Percentiles rank a stretch among this genome's conserved stretches.
phyloP scores from a whole-genome alignment of 1,284 basidiomycete species.

The Trichosporon sp. region DNA sequence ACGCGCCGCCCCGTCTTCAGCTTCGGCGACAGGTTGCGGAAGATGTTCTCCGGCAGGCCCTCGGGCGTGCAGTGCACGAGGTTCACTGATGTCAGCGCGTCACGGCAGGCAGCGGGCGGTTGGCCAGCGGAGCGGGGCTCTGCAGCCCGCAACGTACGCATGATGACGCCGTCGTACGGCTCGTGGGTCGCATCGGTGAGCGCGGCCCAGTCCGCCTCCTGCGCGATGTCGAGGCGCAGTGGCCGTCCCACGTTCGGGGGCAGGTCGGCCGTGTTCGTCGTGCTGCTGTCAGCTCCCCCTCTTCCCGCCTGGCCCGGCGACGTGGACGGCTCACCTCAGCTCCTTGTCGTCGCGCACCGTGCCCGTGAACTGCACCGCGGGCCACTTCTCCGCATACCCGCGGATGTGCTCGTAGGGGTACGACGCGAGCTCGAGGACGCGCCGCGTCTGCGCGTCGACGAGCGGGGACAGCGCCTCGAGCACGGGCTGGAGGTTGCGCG shows the following conservation, averaged over 20 bases:
- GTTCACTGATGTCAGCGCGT: conserved; percentile 30
- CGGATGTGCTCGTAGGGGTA: conserved; percentile 34
- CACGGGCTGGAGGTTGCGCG: conserved; percentile 31
- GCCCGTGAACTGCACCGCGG: conserved; percentile 29
- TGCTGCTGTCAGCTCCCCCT: conserved; percentile 4
- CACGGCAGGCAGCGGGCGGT: neutral
- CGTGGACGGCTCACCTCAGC: conserved; percentile 19
- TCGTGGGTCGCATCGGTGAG: neutral
- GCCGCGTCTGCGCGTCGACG: conserved; percentile 11
- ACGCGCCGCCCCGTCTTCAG: conserved; percentile 9
- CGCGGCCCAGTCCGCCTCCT: conserved; percentile 21
- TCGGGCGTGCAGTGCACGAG: conserved; percentile 38
- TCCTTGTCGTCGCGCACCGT: conserved; percentile 27
- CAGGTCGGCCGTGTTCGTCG: neutral
- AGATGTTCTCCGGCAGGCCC: conserved; percentile 33
- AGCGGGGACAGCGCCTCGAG: conserved; percentile 25
- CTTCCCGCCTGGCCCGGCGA: neutral
- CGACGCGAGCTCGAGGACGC: conserved; percentile 35
- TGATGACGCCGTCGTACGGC: conserved; percentile 24
- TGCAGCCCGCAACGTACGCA: conserved; percentile 22
- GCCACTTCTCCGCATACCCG: conserved; percentile 25
- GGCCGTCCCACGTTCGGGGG: conserved; percentile 20
- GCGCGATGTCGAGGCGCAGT: conserved; percentile 21
- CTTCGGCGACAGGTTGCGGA: conserved; percentile 30
- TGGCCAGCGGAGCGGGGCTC: neutral